These are phyloP conservation scores for Aquilaria yunnanensis DNA, from an alignment of 345 rosid species.

Conservation along the genomic window DNA sequence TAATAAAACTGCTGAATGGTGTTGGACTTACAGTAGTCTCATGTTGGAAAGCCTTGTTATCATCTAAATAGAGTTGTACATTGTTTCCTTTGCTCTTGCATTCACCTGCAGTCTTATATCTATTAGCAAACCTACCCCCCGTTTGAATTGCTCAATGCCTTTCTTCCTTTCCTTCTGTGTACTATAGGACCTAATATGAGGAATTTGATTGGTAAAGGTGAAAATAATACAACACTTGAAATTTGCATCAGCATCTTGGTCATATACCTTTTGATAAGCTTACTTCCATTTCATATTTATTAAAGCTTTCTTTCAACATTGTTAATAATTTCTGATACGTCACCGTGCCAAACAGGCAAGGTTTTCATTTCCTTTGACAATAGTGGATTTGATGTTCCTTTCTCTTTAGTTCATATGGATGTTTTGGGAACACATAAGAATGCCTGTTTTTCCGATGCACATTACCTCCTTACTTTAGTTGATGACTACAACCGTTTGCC, in stretches of 20 bases:
- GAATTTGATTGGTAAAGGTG: neutral
- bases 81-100: neutral
- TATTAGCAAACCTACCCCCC: neutral
- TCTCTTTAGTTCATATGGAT: too few species aligned
- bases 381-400: too few species aligned
- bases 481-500: too few species aligned
- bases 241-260: neutral
- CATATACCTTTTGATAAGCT: neutral
- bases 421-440: too few species aligned
- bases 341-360: too few species aligned
- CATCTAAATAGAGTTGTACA: neutral
- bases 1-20: neutral
- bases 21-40: neutral
- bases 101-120: neutral
- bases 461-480: too few species aligned
- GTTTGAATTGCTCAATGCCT: neutral
- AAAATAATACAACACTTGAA: neutral
- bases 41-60: neutral
- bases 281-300: too few species aligned
- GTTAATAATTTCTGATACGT: too few species aligned
- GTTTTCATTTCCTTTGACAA: too few species aligned
- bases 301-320: too few species aligned
- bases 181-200: neutral
- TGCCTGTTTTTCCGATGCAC: too few species aligned
- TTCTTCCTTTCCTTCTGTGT: neutral